phyloP scores from a whole-genome alignment of 2,329 filamentous ascomycete species.

The Fusarium dimerum region DNA sequence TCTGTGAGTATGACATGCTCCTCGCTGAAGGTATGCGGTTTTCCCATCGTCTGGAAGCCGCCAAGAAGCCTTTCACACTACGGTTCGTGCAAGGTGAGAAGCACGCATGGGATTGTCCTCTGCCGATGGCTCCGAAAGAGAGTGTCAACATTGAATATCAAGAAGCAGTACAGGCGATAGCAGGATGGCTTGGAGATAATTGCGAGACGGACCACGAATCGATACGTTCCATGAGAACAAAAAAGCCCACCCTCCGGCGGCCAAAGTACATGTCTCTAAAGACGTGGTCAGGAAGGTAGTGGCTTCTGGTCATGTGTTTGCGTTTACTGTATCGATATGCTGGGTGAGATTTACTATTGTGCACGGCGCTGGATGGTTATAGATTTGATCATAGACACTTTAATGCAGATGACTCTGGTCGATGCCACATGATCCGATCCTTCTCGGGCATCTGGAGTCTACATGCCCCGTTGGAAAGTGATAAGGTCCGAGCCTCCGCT shows the following conservation, averaged over 20 bases:
- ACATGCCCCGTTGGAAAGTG: too few relatives aligned
- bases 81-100: slow-evolving; percentile 48
- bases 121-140: slow-evolving; percentile 45
- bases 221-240: slow-evolving; percentile 36
- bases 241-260: slow-evolving; percentile 33
- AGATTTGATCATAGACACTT: too few relatives aligned
- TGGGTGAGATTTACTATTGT: too few relatives aligned
- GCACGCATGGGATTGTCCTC: slow-evolving; percentile 52
- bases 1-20: slow-evolving; percentile 69
- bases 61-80: slow-evolving; percentile 36
- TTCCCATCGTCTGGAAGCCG: slow-evolving; percentile 52
- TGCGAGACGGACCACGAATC: slow-evolving; percentile 40
- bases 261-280: slow-evolving; percentile 35
- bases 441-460: too few relatives aligned
- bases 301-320: slow-evolving; percentile 1
- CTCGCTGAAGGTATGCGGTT: slow-evolving; percentile 62
- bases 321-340: neutral
- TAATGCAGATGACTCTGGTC: too few relatives aligned
- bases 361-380: too few relatives aligned
- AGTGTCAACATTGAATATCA: slow-evolving; percentile 48
- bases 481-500: too few relatives aligned
- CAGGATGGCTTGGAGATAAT: slow-evolving; percentile 42
- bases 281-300: slow-evolving; percentile 34
- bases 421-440: too few relatives aligned
- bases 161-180: slow-evolving; percentile 43